phyloP scores from a whole-genome alignment of 2,329 filamentous ascomycete genomes.

The Trichoderma sp. region DNA sequence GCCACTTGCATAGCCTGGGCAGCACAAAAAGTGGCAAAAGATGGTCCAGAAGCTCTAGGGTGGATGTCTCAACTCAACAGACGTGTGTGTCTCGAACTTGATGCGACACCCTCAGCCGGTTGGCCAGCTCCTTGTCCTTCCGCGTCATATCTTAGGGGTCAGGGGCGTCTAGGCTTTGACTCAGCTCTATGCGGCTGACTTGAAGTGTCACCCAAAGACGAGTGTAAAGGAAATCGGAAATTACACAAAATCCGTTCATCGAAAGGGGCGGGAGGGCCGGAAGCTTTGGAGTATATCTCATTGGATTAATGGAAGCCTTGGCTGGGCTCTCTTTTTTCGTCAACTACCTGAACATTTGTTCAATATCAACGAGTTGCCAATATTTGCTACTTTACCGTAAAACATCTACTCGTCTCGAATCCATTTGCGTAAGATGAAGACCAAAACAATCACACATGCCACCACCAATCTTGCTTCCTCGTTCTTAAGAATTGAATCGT shows the following conservation, averaged over 20 bases:
- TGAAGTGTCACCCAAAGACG: neutral
- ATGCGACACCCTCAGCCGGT: neutral
- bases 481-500: neutral
- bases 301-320: neutral
- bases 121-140: neutral
- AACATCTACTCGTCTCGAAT: neutral
- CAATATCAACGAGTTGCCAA: neutral
- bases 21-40: neutral
- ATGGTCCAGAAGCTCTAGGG: neutral
- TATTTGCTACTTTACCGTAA: neutral
- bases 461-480: neutral
- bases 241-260: neutral
- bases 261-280: conserved; percentile 11
- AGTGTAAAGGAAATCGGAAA: neutral
- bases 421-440: neutral
- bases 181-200: conserved; percentile 5
- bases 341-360: neutral
- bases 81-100: neutral
- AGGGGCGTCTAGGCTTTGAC: neutral
- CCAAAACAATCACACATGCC: neutral
- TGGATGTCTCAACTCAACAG: neutral
- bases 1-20: neutral
- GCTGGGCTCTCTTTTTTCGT: neutral
- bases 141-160: neutral
- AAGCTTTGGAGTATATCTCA: neutral